Conservation (phyloP, 2,329 filamentous ascomycete species). For the Pseudocercospora vitis region DNA sequence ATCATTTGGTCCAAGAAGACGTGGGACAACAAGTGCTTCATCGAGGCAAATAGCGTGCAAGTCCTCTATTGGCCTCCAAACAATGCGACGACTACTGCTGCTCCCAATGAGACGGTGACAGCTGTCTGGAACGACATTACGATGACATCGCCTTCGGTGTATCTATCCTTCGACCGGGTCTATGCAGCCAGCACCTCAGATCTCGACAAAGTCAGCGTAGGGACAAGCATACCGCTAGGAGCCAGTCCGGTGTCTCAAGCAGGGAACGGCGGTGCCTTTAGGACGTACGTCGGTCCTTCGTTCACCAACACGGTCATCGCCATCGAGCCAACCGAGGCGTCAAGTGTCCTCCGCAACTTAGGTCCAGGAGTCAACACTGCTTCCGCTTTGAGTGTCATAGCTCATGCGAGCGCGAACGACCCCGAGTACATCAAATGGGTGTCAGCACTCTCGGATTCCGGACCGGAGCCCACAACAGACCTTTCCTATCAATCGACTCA, state of each 20-base stretch:
- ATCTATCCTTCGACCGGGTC: conserved; percentile 26
- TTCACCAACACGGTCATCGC: conserved; percentile 17
- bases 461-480: neutral
- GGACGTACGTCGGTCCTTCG: conserved; percentile 8
- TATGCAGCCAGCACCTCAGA: conserved; percentile 12
- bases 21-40: conserved; percentile 14
- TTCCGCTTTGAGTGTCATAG: conserved; percentile 15
- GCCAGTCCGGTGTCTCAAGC: neutral
- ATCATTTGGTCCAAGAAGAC: conserved; percentile 14
- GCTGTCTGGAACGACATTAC: conserved; percentile 21
- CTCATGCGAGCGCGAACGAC: conserved; percentile 12
- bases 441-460: neutral
- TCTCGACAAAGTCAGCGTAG: neutral
- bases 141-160: conserved; percentile 28
- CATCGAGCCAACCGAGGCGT: conserved; percentile 19
- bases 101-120: conserved; percentile 13
- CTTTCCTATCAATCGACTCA: neutral
- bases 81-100: conserved; percentile 10
- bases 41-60: conserved; percentile 25
- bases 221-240: neutral
- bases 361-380: conserved; percentile 2
- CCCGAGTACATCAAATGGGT: conserved; percentile 14
- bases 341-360: conserved; percentile 17
- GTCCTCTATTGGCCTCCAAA: conserved; percentile 26
- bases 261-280: conserved; percentile 14